Percentiles rank a stretch among this genome's conserved stretches.
These are phyloP conservation scores for Hanseniaspora guilliermondii DNA, from an alignment of 805 yeast species.

Conservation along the genomic window DNA sequence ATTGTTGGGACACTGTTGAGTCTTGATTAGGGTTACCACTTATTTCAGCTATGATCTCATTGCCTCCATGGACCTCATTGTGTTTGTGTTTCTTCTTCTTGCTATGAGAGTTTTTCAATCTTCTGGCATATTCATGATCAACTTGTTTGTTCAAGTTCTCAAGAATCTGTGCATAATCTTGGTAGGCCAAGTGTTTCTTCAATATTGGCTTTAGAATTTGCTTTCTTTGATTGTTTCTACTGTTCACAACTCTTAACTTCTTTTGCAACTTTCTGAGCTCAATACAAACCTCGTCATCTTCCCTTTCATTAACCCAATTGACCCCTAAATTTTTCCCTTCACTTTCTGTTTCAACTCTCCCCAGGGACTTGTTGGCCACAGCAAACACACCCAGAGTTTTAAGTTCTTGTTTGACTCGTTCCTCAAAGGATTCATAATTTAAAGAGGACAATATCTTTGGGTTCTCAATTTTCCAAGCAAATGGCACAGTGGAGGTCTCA, in stretches of 20 bases:
- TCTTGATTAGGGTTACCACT: constrained; percentile 13
- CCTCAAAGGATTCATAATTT: constrained; percentile 75
- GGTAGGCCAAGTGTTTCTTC: constrained; percentile 87
- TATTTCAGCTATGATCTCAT: constrained; percentile 16
- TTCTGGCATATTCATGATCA: constrained; percentile 80
- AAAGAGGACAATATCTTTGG: constrained; percentile 28
- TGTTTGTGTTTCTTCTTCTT: constrained; percentile 29
- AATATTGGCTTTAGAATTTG: constrained; percentile 53
- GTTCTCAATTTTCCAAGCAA: constrained; percentile 13
- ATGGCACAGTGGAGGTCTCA: constrained; percentile 13
- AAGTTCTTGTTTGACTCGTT: constrained; percentile 73
- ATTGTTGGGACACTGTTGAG: neutral
- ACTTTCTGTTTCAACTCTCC: constrained; percentile 18
- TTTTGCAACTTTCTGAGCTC: constrained; percentile 67
- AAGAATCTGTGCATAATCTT: constrained; percentile 76
- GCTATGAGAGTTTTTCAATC: constrained; percentile 58
- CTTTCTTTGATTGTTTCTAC: constrained; percentile 56
- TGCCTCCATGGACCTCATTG: constrained; percentile 14
- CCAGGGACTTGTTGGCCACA: constrained; percentile 27
- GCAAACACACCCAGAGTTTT: constrained; percentile 81
- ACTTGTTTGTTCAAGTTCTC: constrained; percentile 95
- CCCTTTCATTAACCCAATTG: constrained; percentile 63
- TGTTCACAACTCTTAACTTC: constrained; percentile 48
- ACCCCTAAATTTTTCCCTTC: constrained; percentile 25
- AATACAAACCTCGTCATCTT: constrained; percentile 87